phyloP scores from a whole-genome alignment of 169 alveolate genomes.

The Plasmodium coatneyi region DNA sequence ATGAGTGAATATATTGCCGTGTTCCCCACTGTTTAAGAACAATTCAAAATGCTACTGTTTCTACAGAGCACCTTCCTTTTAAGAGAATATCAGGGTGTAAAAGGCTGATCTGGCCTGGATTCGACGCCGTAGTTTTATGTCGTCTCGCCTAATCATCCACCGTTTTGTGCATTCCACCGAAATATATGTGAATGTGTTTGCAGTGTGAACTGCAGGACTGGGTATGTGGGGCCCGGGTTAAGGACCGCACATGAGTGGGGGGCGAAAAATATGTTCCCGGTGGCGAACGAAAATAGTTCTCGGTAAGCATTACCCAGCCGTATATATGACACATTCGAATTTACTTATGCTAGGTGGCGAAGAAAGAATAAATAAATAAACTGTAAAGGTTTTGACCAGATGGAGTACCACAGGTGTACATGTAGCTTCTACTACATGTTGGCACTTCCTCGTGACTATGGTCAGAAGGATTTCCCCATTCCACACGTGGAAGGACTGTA shows the following conservation, averaged over 20 bases:
- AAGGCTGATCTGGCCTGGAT: background rate
- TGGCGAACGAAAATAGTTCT: background rate
- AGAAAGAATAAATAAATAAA: background rate
- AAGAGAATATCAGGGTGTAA: background rate
- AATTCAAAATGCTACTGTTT: background rate
- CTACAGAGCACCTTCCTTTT: background rate
- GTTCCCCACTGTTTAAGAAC: background rate
- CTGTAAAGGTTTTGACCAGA: background rate
- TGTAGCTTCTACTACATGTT: background rate
- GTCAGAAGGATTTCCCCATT: background rate
- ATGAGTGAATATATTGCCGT: background rate
- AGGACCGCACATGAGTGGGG: background rate
- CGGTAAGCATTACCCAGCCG: background rate
- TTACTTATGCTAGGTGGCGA: background rate
- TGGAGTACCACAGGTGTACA: background rate
- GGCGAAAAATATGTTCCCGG: background rate
- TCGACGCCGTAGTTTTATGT: background rate
- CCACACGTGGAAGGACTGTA: background rate
- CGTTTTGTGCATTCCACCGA: background rate
- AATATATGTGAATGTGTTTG: background rate
- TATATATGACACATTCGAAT: background rate
- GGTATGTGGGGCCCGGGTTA: background rate
- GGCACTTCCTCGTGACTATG: background rate
- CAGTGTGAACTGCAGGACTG: background rate
- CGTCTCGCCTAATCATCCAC: background rate